Base-by-base conservation (phyloP, 306 rosid species). In the Pterocarpus santalinus region DNA sequence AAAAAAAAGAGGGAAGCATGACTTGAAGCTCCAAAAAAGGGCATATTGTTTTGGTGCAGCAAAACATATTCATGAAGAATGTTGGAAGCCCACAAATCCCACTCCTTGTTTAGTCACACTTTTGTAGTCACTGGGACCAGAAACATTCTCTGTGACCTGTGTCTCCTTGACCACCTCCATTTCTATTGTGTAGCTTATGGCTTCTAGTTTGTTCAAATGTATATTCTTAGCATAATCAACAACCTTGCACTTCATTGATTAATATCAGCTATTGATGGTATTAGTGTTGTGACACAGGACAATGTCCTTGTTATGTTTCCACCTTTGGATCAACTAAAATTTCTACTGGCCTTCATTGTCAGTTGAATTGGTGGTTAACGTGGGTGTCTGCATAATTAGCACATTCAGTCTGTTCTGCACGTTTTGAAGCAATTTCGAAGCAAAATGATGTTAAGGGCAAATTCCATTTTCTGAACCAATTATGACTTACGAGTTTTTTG, bases 141-240 rank as follows among this genome's bases (percentile, higher is more conserved):
- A 86, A 88, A 92, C 95, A 90, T 87, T 85, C 91, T 80, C 91
- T 88, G 91, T 86, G 15, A 3, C 85, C 53, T 65, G 34, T 91
- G 94, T 93, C 96, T 84, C 95, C 88, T 87, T 89, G 91, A 92
- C 92, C 87, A 67, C 56, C 76, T 70, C 58, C 82, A 58, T 12
- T 72, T 76, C 41, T 47, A 43, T 72, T 73, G 39, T 49, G 11
- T 49, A 13, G 5, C 55, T 49, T 49, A 13, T 13, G 14, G 3
- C 55, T 49, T 49, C 79, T 67, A 73, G 77, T 76, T 75, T 75
- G 63, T 82, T 86, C 80, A 79, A 79, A 76, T 55, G 61, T n/a
- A 36, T 68, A 63, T 60, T 69, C 75, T 73, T 81, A 44, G 65
- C 80, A 72, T 66, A 72, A 83, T 83, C 41, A 70, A 0, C 34